Percentiles rank a stretch among this genome's conserved stretches.
phyloP scores from a whole-genome alignment of 2,329 filamentous ascomycete species.

The Aspergillus sp. region DNA sequence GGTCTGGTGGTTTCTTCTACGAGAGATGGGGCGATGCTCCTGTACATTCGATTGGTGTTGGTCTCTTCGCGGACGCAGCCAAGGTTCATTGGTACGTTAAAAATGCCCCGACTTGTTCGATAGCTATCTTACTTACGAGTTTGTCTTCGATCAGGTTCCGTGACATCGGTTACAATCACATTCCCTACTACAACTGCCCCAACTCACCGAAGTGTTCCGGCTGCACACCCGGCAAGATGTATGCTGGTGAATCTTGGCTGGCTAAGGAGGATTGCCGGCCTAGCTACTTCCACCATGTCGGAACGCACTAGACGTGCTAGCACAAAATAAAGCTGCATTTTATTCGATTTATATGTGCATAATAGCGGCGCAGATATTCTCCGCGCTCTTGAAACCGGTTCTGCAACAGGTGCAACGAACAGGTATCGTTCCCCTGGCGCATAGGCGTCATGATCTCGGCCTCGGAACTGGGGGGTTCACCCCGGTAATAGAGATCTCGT shows the following conservation, averaged over 20 bases:
- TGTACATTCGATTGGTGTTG: conserved; percentile 90
- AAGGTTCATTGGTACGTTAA: conserved; percentile 84
- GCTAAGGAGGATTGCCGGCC: conserved; percentile 91
- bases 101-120: not conserved
- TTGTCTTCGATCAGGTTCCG: conserved; percentile 73
- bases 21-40: conserved; percentile 98
- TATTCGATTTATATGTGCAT: not conserved
- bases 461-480: not conserved
- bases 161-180: conserved; percentile 97
- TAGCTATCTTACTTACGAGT: not conserved
- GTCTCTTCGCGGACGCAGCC: conserved; percentile 84
- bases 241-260: conserved; percentile 82
- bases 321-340: not conserved
- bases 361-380: not conserved
- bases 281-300: conserved; percentile 95
- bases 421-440: conserved; percentile 4
- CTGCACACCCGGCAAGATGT: conserved; percentile 83
- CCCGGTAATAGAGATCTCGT: not conserved
- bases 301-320: conserved; percentile 63
- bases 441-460: conserved; percentile 5
- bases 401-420: conserved; percentile 2
- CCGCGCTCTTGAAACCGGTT: not conserved
- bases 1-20: conserved; percentile 96
- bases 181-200: conserved; percentile 98
- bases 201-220: conserved; percentile 92